These are phyloP conservation scores for Spongospora subterranea DNA, from an alignment of 208 protist genomes.

Conservation along the genomic window DNA sequence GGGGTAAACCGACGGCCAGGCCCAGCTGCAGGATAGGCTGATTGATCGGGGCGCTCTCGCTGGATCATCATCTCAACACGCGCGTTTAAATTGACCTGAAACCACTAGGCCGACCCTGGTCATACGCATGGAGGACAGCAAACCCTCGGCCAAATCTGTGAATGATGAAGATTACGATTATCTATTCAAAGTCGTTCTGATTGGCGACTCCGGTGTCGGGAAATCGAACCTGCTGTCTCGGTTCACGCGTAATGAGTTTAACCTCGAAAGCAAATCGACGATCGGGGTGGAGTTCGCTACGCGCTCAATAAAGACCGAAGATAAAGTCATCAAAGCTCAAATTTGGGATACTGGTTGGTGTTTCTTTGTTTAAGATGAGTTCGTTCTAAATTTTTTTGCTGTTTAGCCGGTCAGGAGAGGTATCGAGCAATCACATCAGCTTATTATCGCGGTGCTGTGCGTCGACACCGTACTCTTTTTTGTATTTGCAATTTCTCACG, in stretches of 20 bases:
- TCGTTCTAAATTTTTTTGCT: neutral
- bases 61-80: too few relatives aligned
- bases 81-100: too few relatives aligned
- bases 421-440: slow-evolving; percentile 96
- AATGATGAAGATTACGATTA: slow-evolving; percentile 77
- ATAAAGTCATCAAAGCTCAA: slow-evolving; percentile 95
- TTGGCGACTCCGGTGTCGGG: slow-evolving; percentile 83
- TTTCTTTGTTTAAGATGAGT: neutral
- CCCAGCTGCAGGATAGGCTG: too few relatives aligned
- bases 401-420: slow-evolving; percentile 94
- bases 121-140: neutral
- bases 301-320: slow-evolving; percentile 81
- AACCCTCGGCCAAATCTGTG: neutral
- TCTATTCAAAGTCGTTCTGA: slow-evolving; percentile 83
- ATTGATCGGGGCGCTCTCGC: too few relatives aligned
- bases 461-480: slow-evolving; percentile 65
- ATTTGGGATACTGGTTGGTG: slow-evolving; percentile 93
- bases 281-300: slow-evolving; percentile 82
- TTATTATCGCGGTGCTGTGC: slow-evolving; percentile 96
- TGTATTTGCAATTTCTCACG: neutral
- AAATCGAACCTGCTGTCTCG: slow-evolving; percentile 84
- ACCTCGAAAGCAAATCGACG: slow-evolving; percentile 78
- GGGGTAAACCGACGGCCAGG: too few relatives aligned
- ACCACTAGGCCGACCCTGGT: too few relatives aligned
- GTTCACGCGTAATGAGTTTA: slow-evolving; percentile 86